Base-by-base conservation (phyloP, 2,329 filamentous ascomycete species). In the Aspergillus jensenii region DNA sequence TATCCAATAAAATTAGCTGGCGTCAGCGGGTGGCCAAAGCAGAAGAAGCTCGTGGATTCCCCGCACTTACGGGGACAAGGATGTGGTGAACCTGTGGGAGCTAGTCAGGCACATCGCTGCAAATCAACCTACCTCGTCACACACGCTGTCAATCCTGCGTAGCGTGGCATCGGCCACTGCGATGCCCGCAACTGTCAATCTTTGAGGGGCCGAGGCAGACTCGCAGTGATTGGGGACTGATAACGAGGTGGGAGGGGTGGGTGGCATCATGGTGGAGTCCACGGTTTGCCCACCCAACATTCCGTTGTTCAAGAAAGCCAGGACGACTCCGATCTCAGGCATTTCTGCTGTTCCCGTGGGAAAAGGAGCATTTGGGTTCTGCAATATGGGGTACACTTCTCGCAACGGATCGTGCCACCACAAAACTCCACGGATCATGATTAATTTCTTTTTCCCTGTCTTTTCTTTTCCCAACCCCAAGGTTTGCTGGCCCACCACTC, bases 41-140 rank as follows among this genome's bases (percentile, higher is more conserved):
- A 39, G 35, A 51, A 45, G 23, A 17, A 58, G 59, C 59, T 48
- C 51, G 51, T 51, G 46, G 19, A n/a, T 48, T 46, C 57, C 57
- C 52, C 53, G 47, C 57, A 56, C 52, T 55, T 33, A 45, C 52
- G 37, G 21, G 33, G 25, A 52, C 56, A 58, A 55, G 56, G 56
- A 55, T 58, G 46, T 51, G 9, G 31, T 58, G 50, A 58, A 58
- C 51, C 51, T 58, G 56, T 58, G 51, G 46, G 51, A 58, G 56
- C 56, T 58, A 58, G 56, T 58, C 56, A 58, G 56, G 56, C 56
- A 58, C 56, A 47, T 58, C 39, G 46, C 51, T 58, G 51, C 51
- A 58, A 55, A 55, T 51, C 51, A 58, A 51, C 51, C 51, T 55
- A 40, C 46, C 46, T 39, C 39, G 56, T 50, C 46, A 50, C 51